Conservation (phyloP, 805 yeast species). For the Torulaspora gathmanii region DNA sequence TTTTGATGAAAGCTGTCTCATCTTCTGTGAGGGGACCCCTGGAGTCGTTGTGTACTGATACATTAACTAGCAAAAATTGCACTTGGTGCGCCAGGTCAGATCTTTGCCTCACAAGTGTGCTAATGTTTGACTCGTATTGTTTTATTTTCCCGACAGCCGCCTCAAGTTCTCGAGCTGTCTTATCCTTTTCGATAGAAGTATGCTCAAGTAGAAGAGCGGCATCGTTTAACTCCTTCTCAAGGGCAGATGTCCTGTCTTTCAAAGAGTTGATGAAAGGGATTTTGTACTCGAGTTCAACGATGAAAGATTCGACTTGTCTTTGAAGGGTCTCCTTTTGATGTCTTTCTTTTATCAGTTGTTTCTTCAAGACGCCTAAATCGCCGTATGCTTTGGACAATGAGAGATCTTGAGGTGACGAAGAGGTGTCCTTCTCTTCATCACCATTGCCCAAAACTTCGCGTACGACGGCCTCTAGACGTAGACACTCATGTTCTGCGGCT, state of each 20-base stretch:
- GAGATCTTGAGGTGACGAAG: conserved; percentile 11
- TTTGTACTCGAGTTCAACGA: conserved; percentile 70
- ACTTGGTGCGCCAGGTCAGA: conserved; percentile 78
- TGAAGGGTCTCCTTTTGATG: conserved; percentile 68
- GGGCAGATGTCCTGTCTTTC: conserved; percentile 50
- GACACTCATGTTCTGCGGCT: conserved; percentile 34
- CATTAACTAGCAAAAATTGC: conserved; percentile 65
- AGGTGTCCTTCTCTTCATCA: conserved; percentile 2
- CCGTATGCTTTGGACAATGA: conserved; percentile 42
- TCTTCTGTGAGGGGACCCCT: conserved; percentile 57
- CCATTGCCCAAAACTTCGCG: conserved; percentile 38
- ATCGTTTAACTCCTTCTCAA: conserved; percentile 54
- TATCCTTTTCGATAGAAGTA: conserved; percentile 46
- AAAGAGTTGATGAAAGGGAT: conserved; percentile 72
- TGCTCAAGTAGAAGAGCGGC: conserved; percentile 53
- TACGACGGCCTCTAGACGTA: conserved; percentile 42
- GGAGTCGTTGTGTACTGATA: conserved; percentile 52
- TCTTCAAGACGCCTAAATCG: conserved; percentile 60
- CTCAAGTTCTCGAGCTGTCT: conserved; percentile 28
- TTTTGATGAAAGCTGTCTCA: conserved; percentile 62
- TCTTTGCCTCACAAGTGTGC: conserved; percentile 51
- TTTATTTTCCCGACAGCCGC: conserved; percentile 24
- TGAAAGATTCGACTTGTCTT: conserved; percentile 62
- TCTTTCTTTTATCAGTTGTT: conserved; percentile 63
- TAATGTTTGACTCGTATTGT: conserved; percentile 36